Base-by-base conservation (phyloP, 164 flowering plant species). In the Kalanchoe fedtschenkoi region DNA sequence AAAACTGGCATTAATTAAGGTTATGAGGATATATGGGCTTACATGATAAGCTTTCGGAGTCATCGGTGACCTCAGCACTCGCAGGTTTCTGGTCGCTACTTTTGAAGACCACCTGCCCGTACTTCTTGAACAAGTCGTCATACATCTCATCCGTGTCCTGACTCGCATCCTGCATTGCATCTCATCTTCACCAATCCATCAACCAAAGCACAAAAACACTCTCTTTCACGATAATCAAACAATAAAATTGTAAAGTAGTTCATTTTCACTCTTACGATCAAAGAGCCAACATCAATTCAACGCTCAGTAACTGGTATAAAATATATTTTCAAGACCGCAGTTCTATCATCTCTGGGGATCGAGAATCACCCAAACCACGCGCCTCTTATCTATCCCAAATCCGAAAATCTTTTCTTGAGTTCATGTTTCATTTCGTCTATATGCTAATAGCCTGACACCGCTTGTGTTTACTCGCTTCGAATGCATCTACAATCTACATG, bases 21-120 rank as follows among this genome's bases (percentile, higher is more conserved):
- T 22, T 9, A 16, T 37, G 6, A 3, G n/a, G n/a, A n/a, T n/a
- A 58, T 16, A 63, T 47, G 38, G 65, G 51, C 93, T 80, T 80
- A 93, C 99, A 88, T 54, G 97, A 74, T 70, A 93, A 70, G 79
- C 92, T 77, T 81, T 93, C 91, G 2, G 96, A 90, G 78, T 93
- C 99, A 77, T 88, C 97, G 72, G 85, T 95, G 66, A 81, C 80
- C 74, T 90, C 97, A 2, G 78, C 86, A 61, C 53, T 75, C 16
- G 80, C 78, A 66, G 89, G 61, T 69, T 83, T 93, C 61, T 76
- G 79, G 74, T 88, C 96, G 57, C 66, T 80, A 24, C 86, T 78
- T 59, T 57, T 77, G 47, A 56, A 93, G 10, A 93, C 97, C 51
- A 93, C 97, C 61, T 90, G 78, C 46, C 97, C 99, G 72, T 88